Percentiles rank a stretch among this genome's conserved stretches.
Evolutionary conservation across 2,329 filamentous ascomycete genomes (phyloP).

Genomic region (Penicillium verrucosum): DNA sequence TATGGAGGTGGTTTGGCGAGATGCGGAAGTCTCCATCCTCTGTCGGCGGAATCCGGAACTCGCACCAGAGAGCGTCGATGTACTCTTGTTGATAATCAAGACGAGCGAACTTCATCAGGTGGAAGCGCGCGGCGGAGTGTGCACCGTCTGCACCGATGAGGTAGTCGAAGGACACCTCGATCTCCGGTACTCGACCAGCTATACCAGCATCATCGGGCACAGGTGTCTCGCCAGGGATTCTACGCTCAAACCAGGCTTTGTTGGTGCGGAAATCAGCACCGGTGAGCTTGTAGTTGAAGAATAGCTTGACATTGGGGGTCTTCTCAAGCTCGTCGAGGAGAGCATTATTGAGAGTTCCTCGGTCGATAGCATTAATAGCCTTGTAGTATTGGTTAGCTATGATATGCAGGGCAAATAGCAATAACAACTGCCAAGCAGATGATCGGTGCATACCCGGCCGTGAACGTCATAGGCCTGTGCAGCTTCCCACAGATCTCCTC

Average conservation of each 20-base stretch:
- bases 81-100: constrained; percentile 94
- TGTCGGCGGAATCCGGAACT: constrained; percentile 73
- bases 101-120: constrained; percentile 90
- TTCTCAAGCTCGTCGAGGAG: constrained; percentile 79
- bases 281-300: constrained; percentile 90
- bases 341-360: constrained; percentile 75
- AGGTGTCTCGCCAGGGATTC: constrained; percentile 32
- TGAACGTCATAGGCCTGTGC: constrained; percentile 89
- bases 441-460: constrained; percentile 62
- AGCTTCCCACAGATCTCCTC: constrained; percentile 68
- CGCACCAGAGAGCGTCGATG: constrained; percentile 96
- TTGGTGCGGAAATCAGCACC: constrained; percentile 78
- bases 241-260: constrained; percentile 81
- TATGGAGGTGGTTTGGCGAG: constrained; percentile 90
- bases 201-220: constrained; percentile 30
- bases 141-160: constrained; percentile 94
- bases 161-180: constrained; percentile 84
- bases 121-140: constrained; percentile 84
- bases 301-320: constrained; percentile 84
- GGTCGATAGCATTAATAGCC: constrained; percentile 83
- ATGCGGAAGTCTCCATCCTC: constrained; percentile 64
- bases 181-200: constrained; percentile 59
- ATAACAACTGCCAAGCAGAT: constrained; percentile 3
- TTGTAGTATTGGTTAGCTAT: constrained; percentile 36
- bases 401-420: constrained; percentile 4